Base-by-base conservation (phyloP, 2,329 filamentous ascomycete genomes). In the Alternaria rosae region DNA sequence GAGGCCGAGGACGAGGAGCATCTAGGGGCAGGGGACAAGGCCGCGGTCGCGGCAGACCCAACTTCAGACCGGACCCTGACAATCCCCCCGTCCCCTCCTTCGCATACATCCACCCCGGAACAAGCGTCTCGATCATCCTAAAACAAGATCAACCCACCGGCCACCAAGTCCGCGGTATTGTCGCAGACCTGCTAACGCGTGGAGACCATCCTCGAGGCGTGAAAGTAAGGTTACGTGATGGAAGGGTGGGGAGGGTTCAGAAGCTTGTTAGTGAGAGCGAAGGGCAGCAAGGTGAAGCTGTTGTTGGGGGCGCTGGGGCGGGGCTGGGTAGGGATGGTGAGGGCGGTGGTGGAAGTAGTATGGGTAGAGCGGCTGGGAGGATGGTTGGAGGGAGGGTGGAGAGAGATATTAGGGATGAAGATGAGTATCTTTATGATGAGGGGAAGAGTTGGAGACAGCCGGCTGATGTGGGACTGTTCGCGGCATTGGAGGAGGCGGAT, bases 81-180 rank as follows among this genome's bases (percentile, higher is more conserved):
- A 59, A 65, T 41, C 50, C 64, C n/a, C 59, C 68, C 35, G 71
- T 78, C 9, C 76, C 76, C 4, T 38, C 67, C 2, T 53, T 64
- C 54, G 26, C 66, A 9, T 45, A 62, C 11, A 57, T 92, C 5
- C 84, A 85, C 0, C 84, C 85, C 0, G 91, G 91, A 35, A 86
- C 88, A 5, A 65, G 74, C 5, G 92, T 94, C 55, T 91, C 89
- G 51, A 92, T 94, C 57, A 83, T 94, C 1, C 84, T 93, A 30
- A 94, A 94, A 72, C 83, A 86, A 63, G 91, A 94, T 77, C 92
- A 94, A 75, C 86, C 86, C 1, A 93, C 91, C 0, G 92, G 91
- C 7, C 85, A 86, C 47, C 88, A 92, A 70, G 91, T 92, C 1
- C 82, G 84, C 45, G 92, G 92, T 23, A 78, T 84, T 6, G 87